Base-by-base conservation (phyloP, 768 basidiomycete genomes). In the Boletus rubroflammeus region DNA sequence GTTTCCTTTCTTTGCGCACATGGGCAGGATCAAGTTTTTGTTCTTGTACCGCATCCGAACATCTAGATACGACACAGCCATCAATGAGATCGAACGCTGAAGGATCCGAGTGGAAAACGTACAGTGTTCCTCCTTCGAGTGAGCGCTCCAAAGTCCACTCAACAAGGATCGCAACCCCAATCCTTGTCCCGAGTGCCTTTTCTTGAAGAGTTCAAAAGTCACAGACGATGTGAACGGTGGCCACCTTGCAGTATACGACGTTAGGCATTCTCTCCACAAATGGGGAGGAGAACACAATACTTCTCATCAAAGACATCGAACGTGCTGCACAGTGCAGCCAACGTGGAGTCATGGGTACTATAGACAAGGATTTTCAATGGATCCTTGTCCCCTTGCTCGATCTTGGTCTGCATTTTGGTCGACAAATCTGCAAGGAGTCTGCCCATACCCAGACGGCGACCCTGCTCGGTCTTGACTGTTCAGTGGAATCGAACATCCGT, bases 1-100 rank as follows among this genome's bases (percentile, higher is more conserved):
- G 51, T 87, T 79, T 5, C 85, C 86, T 43, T 79, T 73, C 6
- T 77, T 78, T 2, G 83, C 81, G 58, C 89, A 91, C 14, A 82
- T 54, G 0, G 89, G 88, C 6, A 90, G 72, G 3, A 72, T 47
- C 72, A 90, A 69, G 60, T 79, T 80, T 54, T 76, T 76, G 72
- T 88, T 88, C 70, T 88, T 84, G 63, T 90, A 88, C 25, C 88
- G 80, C 79, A 88, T 82, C n/a, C 89, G 81, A 43, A 91, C 74
- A 62, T 78, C 85, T 86, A 56, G 38, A 54, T 46, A 23, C 14
- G 34, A 32, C 13, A 25, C 14, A 0, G 3, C 31, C 19, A 19
- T 47, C 48, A 48, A 14, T 15, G 29, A 19, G 45, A 43, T 29
- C 5, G 26, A 4, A 3, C 32, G 25, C 15, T 17, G 5, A 39